Evolutionary conservation across 169 alveolate species (phyloP), one percentile per base, ranked within the genome.

Genomic region (Eimeria tenella): DNA sequence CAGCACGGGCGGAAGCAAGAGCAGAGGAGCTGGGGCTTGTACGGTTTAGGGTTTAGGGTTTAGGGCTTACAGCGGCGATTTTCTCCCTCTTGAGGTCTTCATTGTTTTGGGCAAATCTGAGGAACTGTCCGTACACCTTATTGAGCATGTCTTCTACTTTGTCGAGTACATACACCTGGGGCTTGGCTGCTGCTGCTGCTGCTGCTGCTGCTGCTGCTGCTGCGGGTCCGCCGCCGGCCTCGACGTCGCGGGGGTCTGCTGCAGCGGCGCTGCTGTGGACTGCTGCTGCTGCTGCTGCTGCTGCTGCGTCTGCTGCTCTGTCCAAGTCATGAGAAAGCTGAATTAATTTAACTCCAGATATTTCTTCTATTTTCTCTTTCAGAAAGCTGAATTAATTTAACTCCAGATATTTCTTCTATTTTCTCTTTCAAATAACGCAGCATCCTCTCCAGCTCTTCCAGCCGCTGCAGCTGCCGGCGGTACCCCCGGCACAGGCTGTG

Each of bases 401-500:
- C n/a, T 21, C 88, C 97, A 17, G 97, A 89, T 6, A 95, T 88
- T 17, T 86, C 90, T 63, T 95, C 93, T 6, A 86, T 94, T 73
- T 83, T 65, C 62, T 15, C 84, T 25, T 49, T 50, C 23, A 94
- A 63, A 79, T 53, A 94, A 4, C 96, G 87, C 7, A 94, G 53
- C 4, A 83, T 86, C 9, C 96, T 49, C 91, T 98, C 99, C 99
- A 98, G 97, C 89, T 98, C 98, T 89, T 97, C 98, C 21, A 98
- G 97, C 31, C 99, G 97, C 90, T 98, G 99, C 79, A 98, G 96
- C 87, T 98, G 98, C 88, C 97, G 97, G 90, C 97, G 96, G 94
- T 98, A 98, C 68, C 97, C 99, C 19, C 99, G 96, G 52, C 96
- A 96, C 98, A 98, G 93, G 25, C 98, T 81, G 62, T 95, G 93